Evolutionary conservation across 2,329 filamentous ascomycete genomes (phyloP).

Genomic region (Colletotrichum sidae): DNA sequence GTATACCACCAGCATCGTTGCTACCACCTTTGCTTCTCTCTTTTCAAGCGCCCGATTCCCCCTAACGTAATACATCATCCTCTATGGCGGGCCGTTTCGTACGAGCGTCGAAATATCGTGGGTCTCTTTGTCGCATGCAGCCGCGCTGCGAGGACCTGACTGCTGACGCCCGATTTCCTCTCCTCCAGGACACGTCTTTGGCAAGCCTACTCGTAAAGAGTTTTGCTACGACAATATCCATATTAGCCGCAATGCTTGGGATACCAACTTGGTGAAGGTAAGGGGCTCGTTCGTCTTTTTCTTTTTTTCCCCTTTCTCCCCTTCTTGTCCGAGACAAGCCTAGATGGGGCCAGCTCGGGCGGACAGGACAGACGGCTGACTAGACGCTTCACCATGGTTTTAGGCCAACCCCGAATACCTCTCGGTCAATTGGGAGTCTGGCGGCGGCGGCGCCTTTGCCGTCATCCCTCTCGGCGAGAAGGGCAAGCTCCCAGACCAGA

Average conservation of each 20-base stretch:
- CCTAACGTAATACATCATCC: conserved; percentile 26
- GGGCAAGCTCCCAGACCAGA: conserved; percentile 90
- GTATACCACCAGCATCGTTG: conserved; percentile 27
- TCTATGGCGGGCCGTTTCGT: conserved; percentile 74
- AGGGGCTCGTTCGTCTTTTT: conserved; percentile 41
- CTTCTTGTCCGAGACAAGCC: conserved; percentile 18
- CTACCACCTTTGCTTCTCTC: background rate
- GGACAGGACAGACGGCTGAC: conserved; percentile 19
- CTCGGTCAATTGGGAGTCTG: conserved; percentile 97
- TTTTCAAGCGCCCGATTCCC: background rate
- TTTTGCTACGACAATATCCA: conserved; percentile 98
- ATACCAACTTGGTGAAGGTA: conserved; percentile 98
- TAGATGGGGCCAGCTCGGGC: conserved; percentile 4
- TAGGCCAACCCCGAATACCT: conserved; percentile 96
- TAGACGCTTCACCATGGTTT: background rate
- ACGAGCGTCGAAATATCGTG: conserved; percentile 77
- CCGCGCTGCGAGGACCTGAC: conserved; percentile 43
- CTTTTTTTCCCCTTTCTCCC: background rate
- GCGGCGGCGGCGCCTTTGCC: conserved; percentile 95
- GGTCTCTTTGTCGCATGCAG: conserved; percentile 48
- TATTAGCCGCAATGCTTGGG: conserved; percentile 98
- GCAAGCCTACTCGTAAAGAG: conserved; percentile 94
- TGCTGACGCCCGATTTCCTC: conserved; percentile 33
- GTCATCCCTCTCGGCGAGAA: conserved; percentile 92
- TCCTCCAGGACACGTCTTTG: conserved; percentile 91